These are phyloP conservation scores for Dryadomyces quercivorus DNA, from an alignment of 2,329 filamentous ascomycete genomes.

Conservation along the genomic window DNA sequence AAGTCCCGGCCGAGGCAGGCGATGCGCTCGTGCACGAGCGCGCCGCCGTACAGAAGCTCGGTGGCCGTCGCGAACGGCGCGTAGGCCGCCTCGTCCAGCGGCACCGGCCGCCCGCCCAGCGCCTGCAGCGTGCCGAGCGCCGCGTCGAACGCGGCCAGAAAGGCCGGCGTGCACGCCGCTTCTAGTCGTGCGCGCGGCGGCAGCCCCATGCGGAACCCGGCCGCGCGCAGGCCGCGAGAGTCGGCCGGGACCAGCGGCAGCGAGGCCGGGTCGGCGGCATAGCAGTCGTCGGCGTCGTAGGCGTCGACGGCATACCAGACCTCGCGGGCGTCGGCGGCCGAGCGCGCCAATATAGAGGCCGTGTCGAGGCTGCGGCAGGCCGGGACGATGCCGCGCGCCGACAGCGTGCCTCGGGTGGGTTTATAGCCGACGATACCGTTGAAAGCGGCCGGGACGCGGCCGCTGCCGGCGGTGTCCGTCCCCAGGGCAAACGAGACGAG, in stretches of 20 bases:
- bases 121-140: constrained; percentile 18
- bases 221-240: constrained; percentile 11
- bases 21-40: constrained; percentile 37
- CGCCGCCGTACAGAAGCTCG: constrained; percentile 37
- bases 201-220: constrained; percentile 31
- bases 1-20: constrained; percentile 24
- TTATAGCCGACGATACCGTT: constrained; percentile 41
- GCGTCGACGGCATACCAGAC: constrained; percentile 34
- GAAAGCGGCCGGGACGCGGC: constrained; percentile 38
- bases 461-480: constrained; percentile 43
- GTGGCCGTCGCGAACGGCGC: constrained; percentile 33
- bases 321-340: constrained; percentile 25
- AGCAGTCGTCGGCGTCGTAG: constrained; percentile 34
- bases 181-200: constrained; percentile 32
- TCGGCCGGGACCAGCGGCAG: constrained; percentile 13
- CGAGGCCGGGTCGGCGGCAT: constrained; percentile 28
- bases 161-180: constrained; percentile 21
- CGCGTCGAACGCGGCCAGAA: constrained; percentile 22
- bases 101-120: constrained; percentile 23
- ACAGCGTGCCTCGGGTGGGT: constrained; percentile 38
- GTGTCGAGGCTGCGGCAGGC: constrained; percentile 7
- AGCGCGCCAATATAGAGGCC: constrained; percentile 12
- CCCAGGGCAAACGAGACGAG: constrained; percentile 43
- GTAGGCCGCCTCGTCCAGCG: constrained; percentile 25
- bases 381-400: constrained; percentile 26